Evolutionary conservation across 306 rosid genomes (phyloP).

Genomic region (Vachellia pachyceras): DNA sequence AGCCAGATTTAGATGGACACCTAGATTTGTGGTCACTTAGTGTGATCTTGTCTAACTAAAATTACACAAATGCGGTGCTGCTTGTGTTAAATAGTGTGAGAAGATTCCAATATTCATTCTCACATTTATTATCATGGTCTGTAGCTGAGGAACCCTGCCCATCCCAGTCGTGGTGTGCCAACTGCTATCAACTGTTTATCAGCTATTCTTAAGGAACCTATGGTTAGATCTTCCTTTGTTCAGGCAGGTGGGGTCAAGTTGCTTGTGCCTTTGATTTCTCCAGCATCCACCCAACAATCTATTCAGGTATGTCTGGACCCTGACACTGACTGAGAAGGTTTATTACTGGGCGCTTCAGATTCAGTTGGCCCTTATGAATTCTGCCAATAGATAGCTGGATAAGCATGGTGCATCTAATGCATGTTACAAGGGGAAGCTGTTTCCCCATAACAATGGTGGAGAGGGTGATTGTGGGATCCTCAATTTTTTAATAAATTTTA

Average conservation of each 20-base stretch:
- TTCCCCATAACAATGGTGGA: not conserved
- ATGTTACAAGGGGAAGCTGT: not conserved
- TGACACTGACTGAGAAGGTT: constrained; percentile 10
- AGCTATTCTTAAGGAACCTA: constrained; percentile 85
- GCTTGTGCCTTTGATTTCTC: constrained; percentile 88
- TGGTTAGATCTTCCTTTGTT: constrained; percentile 90
- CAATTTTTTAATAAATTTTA: too few relatives aligned
- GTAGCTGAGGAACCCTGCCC: constrained; percentile 93
- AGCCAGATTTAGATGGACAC: not conserved
- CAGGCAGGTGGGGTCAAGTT: constrained; percentile 90
- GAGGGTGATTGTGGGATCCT: too few relatives aligned
- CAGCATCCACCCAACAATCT: constrained; percentile 97
- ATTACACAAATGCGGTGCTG: not conserved
- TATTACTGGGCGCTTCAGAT: constrained; percentile 16
- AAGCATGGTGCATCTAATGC: constrained; percentile 25
- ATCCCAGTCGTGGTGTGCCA: constrained; percentile 81
- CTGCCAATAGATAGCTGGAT: constrained; percentile 31
- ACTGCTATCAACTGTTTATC: constrained; percentile 87
- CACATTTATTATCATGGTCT: constrained; percentile 37
- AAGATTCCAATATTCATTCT: constrained; percentile 31
- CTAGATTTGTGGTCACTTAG: constrained; percentile 14
- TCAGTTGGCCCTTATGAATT: constrained; percentile 11
- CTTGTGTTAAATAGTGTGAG: constrained; percentile 20
- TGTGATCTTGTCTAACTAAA: not conserved
- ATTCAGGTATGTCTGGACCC: constrained; percentile 71